Evolutionary conservation across 345 rosid species (phyloP).

Genomic region (Lenwebbia sp.): DNA sequence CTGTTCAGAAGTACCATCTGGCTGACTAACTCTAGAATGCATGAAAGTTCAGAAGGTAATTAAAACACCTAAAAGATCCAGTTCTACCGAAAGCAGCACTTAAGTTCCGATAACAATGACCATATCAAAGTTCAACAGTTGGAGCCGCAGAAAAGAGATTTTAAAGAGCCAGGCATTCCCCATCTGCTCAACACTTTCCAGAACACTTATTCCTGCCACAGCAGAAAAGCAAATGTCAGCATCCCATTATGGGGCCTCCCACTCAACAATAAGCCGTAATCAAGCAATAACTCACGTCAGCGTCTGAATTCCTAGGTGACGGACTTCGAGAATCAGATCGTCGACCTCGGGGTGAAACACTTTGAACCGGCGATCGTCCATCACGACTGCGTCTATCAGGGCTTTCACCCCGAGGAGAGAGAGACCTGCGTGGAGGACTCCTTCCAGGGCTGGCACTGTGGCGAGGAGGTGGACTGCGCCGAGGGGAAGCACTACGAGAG

Average conservation of each 20-base stretch:
- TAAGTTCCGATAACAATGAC: neutral
- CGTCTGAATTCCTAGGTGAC: conserved; percentile 1
- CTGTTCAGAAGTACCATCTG: neutral
- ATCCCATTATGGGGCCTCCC: neutral
- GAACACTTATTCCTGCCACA: neutral
- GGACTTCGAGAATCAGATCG: conserved; percentile 17
- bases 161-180: neutral
- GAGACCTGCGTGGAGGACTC: conserved; percentile 29
- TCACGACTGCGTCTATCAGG: conserved; percentile 11
- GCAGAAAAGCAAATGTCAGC: neutral
- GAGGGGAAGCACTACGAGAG: conserved; percentile 26
- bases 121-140: neutral
- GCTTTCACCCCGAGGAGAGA: conserved; percentile 17
- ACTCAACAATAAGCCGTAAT: neutral
- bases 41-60: neutral
- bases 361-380: conserved; percentile 2
- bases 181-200: neutral
- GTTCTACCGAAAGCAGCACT: conserved; percentile 4
- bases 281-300: conserved; percentile 1
- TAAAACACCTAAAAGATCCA: neutral
- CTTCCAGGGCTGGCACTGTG: conserved; percentile 24
- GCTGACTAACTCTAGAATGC: neutral
- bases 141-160: neutral
- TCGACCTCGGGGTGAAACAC: conserved; percentile 22
- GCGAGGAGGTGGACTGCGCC: conserved; percentile 27